Percentiles rank a stretch among this genome's conserved stretches.
phyloP scores from a whole-genome alignment of 2,329 filamentous ascomycete species.

The Aspergillus fijiensis region DNA sequence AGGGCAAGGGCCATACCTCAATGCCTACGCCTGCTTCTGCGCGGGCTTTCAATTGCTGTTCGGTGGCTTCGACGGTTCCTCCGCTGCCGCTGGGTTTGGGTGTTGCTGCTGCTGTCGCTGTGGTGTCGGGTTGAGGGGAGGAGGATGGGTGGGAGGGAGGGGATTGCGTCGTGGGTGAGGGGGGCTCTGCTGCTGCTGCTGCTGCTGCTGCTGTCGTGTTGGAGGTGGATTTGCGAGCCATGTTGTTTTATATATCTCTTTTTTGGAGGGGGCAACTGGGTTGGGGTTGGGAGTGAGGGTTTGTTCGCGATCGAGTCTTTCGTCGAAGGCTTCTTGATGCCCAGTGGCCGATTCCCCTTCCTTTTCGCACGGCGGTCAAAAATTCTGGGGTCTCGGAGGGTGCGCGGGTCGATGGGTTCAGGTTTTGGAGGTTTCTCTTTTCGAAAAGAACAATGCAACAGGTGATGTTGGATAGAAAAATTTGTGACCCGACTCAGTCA shows the following conservation, averaged over 20 bases:
- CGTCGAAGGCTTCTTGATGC: no score
- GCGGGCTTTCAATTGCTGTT: slow-evolving; percentile 41
- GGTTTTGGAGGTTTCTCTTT: no score
- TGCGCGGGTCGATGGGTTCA: no score
- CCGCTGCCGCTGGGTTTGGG: slow-evolving; percentile 5
- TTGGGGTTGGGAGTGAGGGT: background rate
- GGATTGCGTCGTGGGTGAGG: slow-evolving; percentile 6
- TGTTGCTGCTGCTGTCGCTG: slow-evolving; percentile 5
- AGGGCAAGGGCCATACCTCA: slow-evolving; percentile 30
- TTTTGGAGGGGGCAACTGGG: background rate
- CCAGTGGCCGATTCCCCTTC: no score
- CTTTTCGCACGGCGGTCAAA: no score
- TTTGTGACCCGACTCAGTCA: background rate
- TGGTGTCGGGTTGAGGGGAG: background rate
- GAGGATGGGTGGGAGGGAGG: slow-evolving; percentile 10
- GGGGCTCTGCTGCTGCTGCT: slow-evolving; percentile 7
- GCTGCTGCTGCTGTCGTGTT: slow-evolving; percentile 8
- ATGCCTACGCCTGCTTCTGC: slow-evolving; percentile 41
- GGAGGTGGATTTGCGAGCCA: slow-evolving; percentile 40
- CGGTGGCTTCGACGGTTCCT: slow-evolving; percentile 33
- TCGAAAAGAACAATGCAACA: no score
- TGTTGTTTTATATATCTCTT: slow-evolving; percentile 12
- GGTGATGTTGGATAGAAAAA: background rate
- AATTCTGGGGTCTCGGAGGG: no score
- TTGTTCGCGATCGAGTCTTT: background rate